Conservation (phyloP, 1,284 basidiomycete genomes). For the Ceratobasidium sp. region DNA sequence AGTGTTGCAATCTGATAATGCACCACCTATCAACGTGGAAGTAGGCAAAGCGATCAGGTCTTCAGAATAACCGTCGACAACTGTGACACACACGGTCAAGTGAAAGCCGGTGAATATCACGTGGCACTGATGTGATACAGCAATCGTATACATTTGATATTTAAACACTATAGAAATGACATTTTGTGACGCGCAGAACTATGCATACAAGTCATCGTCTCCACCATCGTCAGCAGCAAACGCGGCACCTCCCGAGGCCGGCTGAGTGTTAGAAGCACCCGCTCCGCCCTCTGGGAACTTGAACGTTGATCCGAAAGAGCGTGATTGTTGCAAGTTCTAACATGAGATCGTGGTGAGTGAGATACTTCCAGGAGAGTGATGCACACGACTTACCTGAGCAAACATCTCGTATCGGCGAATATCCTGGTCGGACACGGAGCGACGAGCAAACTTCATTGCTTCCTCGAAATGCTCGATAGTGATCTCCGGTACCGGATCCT, state of each 20-base stretch:
- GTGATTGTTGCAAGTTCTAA: conserved; percentile 86
- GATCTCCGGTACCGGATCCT: conserved; percentile 97
- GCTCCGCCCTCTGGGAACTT: conserved; percentile 90
- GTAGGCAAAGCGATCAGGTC: no score
- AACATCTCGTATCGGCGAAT: conserved; percentile 96
- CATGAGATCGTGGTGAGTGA: not conserved
- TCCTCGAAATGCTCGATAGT: conserved; percentile 96
- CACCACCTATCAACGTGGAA: not conserved
- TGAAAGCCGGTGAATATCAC: not conserved
- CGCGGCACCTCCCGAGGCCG: conserved; percentile 70
- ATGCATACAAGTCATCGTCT: conserved; percentile 88
- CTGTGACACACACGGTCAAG: not conserved
- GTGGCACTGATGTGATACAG: not conserved
- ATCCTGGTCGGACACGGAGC: conserved; percentile 92
- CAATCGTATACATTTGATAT: not conserved
- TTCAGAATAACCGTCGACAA: no score
- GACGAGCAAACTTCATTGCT: conserved; percentile 92
- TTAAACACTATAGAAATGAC: not conserved
- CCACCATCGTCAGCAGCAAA: conserved; percentile 75
- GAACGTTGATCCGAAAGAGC: conserved; percentile 88
- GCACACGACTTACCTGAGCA: conserved; percentile 61
- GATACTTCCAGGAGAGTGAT: not conserved
- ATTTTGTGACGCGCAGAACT: conserved; percentile 50
- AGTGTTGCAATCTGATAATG: not conserved
- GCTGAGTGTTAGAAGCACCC: conserved; percentile 55